phyloP scores from a whole-genome alignment of 2,329 filamentous ascomycete genomes.

The Ophiostoma ips region DNA sequence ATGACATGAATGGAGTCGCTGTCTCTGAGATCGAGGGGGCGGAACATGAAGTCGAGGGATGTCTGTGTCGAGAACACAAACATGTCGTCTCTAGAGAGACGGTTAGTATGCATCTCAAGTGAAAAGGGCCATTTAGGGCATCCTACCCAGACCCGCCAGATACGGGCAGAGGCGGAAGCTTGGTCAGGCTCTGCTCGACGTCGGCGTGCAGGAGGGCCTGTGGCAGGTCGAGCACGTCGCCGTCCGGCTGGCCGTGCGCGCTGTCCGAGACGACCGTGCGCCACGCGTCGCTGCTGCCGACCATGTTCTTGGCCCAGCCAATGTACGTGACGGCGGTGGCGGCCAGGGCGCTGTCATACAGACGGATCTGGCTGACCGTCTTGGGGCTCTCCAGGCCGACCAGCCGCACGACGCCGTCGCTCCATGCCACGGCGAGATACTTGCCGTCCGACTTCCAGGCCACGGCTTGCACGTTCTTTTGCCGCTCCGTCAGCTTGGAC shows the following conservation, averaged over 20 bases:
- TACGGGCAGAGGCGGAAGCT: conserved; percentile 55
- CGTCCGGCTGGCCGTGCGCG: conserved; percentile 17
- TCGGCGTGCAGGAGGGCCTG: conserved; percentile 61
- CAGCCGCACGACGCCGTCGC: conserved; percentile 62
- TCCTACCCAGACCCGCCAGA: conserved; percentile 51
- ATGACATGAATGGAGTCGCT: conserved; percentile 68
- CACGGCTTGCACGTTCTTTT: conserved; percentile 32
- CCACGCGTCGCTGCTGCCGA: conserved; percentile 20
- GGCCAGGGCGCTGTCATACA: conserved; percentile 30
- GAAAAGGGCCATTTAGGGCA: no score
- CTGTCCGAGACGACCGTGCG: conserved; percentile 17
- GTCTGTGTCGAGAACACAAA: conserved; percentile 54
- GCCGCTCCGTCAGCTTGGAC: conserved; percentile 31
- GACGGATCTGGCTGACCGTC: conserved; percentile 56
- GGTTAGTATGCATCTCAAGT: no score
- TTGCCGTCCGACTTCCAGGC: conserved; percentile 60
- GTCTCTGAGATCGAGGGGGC: conserved; percentile 45
- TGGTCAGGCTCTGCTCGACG: conserved; percentile 61
- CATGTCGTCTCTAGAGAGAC: conserved; percentile 35
- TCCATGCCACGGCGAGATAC: conserved; percentile 71
- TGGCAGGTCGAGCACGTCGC: conserved; percentile 43
- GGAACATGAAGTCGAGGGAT: conserved; percentile 58
- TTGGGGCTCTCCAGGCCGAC: conserved; percentile 72
- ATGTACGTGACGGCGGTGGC: conserved; percentile 36
- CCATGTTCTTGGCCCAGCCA: conserved; percentile 36